These are phyloP conservation scores for Talaromyces trachyspermus DNA, from an alignment of 495 filamentous ascomycete species.

Conservation along the genomic window DNA sequence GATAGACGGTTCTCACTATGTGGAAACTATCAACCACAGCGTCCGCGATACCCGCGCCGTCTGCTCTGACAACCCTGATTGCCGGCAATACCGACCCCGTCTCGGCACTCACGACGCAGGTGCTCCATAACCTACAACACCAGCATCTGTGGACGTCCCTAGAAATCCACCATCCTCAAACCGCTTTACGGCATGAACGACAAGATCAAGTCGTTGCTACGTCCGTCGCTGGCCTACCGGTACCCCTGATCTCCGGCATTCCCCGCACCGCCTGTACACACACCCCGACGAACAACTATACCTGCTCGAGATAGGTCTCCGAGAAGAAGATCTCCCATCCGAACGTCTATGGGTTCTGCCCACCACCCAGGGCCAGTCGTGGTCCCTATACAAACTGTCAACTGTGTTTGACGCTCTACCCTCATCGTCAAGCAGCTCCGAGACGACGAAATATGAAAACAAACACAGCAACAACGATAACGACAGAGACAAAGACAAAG, in stretches of 20 bases:
- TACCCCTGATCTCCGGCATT: conserved; percentile 75
- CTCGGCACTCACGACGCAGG: conserved; percentile 35
- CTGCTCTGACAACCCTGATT: too few relatives aligned
- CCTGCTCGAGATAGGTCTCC: conserved; percentile 51
- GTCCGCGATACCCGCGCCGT: conserved; percentile 13
- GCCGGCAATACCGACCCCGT: too few relatives aligned
- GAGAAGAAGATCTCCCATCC: conserved; percentile 41
- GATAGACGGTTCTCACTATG: too few relatives aligned
- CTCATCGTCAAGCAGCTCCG: conserved; percentile 24
- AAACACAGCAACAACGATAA: conserved; percentile 8
- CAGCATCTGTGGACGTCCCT: conserved; percentile 82
- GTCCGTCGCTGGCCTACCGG: conserved; percentile 36
- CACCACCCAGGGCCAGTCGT: conserved; percentile 70
- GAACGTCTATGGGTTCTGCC: conserved; percentile 86
- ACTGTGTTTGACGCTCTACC: conserved; percentile 72
- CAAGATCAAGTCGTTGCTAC: conserved; percentile 17
- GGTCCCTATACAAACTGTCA: conserved; percentile 68
- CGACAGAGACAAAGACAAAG: conserved; percentile 15
- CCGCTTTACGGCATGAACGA: too few relatives aligned
- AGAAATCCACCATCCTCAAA: conserved; percentile 40
- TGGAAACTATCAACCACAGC: neutral
- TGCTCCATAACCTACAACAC: conserved; percentile 74
- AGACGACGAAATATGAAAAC: too few relatives aligned
- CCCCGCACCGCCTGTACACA: conserved; percentile 80
- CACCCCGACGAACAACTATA: conserved; percentile 90